Conservation (phyloP, 2,329 filamentous ascomycete species). For the Aspergillus sp. region DNA sequence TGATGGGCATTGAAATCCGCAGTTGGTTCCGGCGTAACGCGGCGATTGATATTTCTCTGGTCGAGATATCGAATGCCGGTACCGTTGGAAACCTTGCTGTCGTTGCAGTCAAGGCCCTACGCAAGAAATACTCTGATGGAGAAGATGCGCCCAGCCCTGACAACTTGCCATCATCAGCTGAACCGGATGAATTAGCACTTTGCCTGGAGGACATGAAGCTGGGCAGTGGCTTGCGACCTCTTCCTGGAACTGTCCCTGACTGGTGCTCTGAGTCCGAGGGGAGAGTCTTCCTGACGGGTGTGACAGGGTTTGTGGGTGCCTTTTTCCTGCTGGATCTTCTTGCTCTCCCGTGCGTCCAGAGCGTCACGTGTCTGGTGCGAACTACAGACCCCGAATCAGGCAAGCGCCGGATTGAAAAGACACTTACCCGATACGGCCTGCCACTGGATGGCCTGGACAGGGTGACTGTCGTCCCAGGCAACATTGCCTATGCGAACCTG, state of each 20-base stretch:
- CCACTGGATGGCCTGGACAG: constrained; percentile 1
- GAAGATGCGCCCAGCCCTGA: not conserved
- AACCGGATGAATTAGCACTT: not conserved
- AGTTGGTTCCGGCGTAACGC: constrained; percentile 20
- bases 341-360: constrained; percentile 3
- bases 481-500: constrained; percentile 2
- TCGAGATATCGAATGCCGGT: constrained; percentile 47
- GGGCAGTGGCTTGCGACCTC: constrained; percentile 1
- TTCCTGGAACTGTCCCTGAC: not conserved
- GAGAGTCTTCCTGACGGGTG: constrained; percentile 9
- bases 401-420: constrained; percentile 3
- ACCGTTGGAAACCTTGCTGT: constrained; percentile 10
- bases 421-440: constrained; percentile 3
- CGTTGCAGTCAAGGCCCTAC: constrained; percentile 8
- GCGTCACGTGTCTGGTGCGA: constrained; percentile 12
- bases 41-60: constrained; percentile 37
- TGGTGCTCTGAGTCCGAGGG: constrained; percentile 9
- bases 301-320: constrained; percentile 9
- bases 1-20: constrained; percentile 25
- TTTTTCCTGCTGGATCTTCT: constrained; percentile 7
- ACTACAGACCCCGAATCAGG: constrained; percentile 1
- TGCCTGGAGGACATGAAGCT: constrained; percentile 4
- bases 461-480: constrained; percentile 2
- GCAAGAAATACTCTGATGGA: constrained; percentile 5
- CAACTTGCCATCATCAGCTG: no score